Evolutionary conservation across 1,284 basidiomycete species (phyloP), one percentile per base, ranked within the genome.

Genomic region (Ceratobasidium sp.): DNA sequence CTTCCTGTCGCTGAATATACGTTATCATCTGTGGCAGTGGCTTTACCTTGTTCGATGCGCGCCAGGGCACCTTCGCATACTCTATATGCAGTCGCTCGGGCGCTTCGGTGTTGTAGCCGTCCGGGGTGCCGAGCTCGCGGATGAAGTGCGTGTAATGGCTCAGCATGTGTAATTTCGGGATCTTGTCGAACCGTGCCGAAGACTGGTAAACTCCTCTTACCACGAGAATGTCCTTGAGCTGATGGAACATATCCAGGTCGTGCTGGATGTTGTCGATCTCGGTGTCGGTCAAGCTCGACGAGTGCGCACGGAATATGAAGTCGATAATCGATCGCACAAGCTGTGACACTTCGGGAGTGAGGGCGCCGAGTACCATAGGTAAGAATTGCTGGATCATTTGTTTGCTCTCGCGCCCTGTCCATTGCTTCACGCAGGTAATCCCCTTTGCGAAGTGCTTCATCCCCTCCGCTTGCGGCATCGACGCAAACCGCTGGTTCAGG

Each of bases 331-430:
- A 49, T 1, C n/a, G 11, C 19, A 54, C 46, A 19, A 68, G 8
- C 49, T 40, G 11, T 1, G 17, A 17, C 17, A 68, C 49, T 29
- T 54, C 66, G 40, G 49, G 25, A 3, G 2, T 37, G 2, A 68
- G 29, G 43, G 54, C 25, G 6, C 66, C 66, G n/a, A 62, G 19
- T 6, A 68, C 49, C 8, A 54, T 29, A 17, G 66, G 66, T 68
- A 68, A 51, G 66, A 68, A n/a, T 37, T 68, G 66, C 17, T 73
- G 74, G 56, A 81, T 82, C 13, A 87, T 85, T 44, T 85, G 81
- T 40, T 82, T 82, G 69, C 79, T 64, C 75, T 84, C 82, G 7
- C 40, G 13, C 32, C 83, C 83, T 1, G 83, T 83, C 80, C 80
- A 81, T 62, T 82, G 81, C 8, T 29, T 59, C 7, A 44, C 43